Base-by-base conservation (phyloP, 768 basidiomycete genomes). In the Podaxis sp. region DNA sequence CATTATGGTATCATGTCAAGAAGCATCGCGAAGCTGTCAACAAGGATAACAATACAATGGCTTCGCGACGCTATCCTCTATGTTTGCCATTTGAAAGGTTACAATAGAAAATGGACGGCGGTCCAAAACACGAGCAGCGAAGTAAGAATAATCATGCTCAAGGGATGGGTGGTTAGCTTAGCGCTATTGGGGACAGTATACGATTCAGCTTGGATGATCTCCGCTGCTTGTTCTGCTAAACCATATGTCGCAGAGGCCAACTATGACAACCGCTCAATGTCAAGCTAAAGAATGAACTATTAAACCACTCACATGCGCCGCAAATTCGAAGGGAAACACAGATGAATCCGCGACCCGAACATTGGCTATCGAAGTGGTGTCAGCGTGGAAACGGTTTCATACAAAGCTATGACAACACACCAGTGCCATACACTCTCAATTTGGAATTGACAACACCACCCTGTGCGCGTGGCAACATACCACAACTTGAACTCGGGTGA, bases 311-410 rank as follows among this genome's bases (percentile, higher is more conserved):
- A 72, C 72, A 71, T 74, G 74, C 15, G 74, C 73, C 38, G 74
- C 72, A 66, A 75, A 74, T 58, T 72, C 71, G 51, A 85, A 77
- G 0, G 87, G 85, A 71, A 82, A 84, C 33, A 87, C 79, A 3
- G 81, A 83, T 3, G 83, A 71, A 66, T 86, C 84, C n/a, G 73
- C 81, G 33, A 87, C 83, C 55, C 86, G 79, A 42, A 87, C 77
- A 75, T 89, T 89, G 24, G 76, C 74, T 70, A 44, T 55, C 19
- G 2, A 19, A 46, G 7, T n/a, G 19, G 33, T 8, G 19, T 46
- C 44, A 46, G 44, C 7, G 9, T 19, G 44, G 4, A 7, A 46
- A 19, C 44, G 1, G 5, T 13, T 44, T 39, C 15, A 36, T 3
- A 55, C n/a, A 28, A 53, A 38, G 4, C 49, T 30, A 53, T 2